Conservation (phyloP, 257 asterid species). For the Jaltomata sinuosa region DNA sequence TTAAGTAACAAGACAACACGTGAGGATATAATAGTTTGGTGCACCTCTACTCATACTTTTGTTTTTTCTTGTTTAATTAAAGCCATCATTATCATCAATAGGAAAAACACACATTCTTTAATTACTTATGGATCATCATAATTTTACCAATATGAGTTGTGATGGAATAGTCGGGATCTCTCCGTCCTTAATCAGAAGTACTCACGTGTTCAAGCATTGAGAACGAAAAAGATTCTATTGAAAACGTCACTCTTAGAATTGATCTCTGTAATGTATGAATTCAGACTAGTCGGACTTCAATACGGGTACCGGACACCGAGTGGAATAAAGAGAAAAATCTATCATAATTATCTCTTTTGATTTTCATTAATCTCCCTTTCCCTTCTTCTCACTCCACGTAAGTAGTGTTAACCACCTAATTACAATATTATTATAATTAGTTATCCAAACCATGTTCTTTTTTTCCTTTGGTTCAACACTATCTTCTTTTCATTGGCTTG, state of each 20-base stretch:
- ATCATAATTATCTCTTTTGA: neutral
- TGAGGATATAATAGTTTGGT: neutral
- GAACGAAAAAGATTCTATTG: fast-evolving
- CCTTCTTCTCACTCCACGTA: neutral
- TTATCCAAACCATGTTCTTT: neutral
- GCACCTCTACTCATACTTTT: slow-evolving; percentile 4
- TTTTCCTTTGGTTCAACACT: neutral
- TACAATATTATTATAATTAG: neutral
- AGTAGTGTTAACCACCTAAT: neutral
- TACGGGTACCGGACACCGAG: fast-evolving
- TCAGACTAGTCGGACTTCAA: neutral
- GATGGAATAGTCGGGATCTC: neutral
- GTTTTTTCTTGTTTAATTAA: neutral
- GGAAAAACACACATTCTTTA: neutral
- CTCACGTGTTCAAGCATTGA: fast-evolving
- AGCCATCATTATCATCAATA: neutral
- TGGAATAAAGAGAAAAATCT: neutral
- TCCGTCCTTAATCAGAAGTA: neutral
- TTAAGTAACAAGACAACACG: neutral
- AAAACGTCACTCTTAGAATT: neutral
- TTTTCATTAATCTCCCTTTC: neutral
- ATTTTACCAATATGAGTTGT: neutral
- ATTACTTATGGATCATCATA: neutral
- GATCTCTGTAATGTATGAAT: neutral
- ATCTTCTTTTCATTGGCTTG: neutral